These are phyloP conservation scores for Abrus precatorius DNA, from an alignment of 306 rosid genomes.

Conservation along the genomic window DNA sequence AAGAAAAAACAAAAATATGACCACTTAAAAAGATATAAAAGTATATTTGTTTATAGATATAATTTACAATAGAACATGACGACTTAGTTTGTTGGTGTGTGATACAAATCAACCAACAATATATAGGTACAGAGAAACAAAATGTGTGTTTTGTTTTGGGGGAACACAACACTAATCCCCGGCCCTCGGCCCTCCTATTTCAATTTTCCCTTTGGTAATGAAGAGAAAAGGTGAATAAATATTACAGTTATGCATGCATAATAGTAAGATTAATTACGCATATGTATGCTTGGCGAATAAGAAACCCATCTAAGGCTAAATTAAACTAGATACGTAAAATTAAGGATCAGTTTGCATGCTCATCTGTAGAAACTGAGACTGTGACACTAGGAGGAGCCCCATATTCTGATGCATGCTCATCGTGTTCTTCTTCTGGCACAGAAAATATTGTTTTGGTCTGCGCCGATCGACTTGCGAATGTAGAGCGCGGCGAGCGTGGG, in stretches of 20 bases:
- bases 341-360: background rate
- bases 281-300: background rate
- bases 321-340: background rate
- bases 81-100: too few relatives aligned
- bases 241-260: background rate
- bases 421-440: constrained; percentile 18
- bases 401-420: constrained; percentile 4
- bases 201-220: background rate
- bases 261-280: background rate
- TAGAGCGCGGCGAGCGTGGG: constrained; percentile 58
- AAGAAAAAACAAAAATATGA: too few relatives aligned
- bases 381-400: constrained; percentile 15
- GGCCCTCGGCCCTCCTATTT: too few relatives aligned
- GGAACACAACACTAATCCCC: background rate
- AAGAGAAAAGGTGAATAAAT: background rate
- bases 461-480: constrained; percentile 12
- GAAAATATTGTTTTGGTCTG: constrained; percentile 47
- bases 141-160: background rate
- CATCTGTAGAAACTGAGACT: background rate
- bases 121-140: background rate
- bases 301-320: constrained; percentile 33
- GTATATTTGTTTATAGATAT: too few relatives aligned
- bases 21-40: too few relatives aligned
- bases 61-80: too few relatives aligned
- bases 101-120: background rate